Evolutionary conservation across 768 basidiomycete species (phyloP).

Genomic region (Nevesoporus exiguus): DNA sequence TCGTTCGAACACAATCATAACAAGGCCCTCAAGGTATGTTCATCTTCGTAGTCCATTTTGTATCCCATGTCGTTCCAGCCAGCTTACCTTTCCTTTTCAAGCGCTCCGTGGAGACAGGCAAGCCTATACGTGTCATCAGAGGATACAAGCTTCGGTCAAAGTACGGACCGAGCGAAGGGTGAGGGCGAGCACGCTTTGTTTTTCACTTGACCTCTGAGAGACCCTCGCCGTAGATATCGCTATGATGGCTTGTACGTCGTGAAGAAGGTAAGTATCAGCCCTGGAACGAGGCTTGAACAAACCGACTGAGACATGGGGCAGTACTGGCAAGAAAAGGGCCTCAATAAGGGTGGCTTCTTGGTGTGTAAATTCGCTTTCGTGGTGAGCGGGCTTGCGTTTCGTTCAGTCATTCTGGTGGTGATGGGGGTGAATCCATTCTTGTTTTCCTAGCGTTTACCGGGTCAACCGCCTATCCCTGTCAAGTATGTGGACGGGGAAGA

Average conservation of each 20-base stretch:
- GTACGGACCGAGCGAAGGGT: conserved; percentile 82
- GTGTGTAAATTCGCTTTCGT: conserved; percentile 88
- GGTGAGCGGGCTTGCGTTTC: conserved; percentile 37
- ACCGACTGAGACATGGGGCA: conserved; percentile 23
- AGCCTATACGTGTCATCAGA: conserved; percentile 83
- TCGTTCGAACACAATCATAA: conserved; percentile 73
- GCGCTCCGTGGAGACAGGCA: conserved; percentile 75
- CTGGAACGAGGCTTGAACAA: neutral
- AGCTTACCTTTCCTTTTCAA: conserved; percentile 26
- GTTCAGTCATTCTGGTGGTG: neutral
- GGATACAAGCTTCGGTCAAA: conserved; percentile 63
- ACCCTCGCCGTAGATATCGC: conserved; percentile 54
- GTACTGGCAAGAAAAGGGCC: conserved; percentile 74
- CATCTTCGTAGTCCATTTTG: neutral
- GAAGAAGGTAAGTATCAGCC: conserved; percentile 49
- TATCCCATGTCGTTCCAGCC: neutral
- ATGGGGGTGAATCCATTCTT: neutral
- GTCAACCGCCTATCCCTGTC: conserved; percentile 23
- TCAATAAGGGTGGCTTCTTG: conserved; percentile 62
- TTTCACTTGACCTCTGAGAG: neutral
- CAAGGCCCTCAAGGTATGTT: conserved; percentile 56
- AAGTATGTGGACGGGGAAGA: conserved; percentile 16
- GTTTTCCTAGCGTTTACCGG: conserved; percentile 23
- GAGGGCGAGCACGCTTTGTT: conserved; percentile 5
- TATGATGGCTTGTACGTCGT: conserved; percentile 88